phyloP scores from a whole-genome alignment of 2,329 filamentous ascomycete genomes.

The Fusarium torreyae region DNA sequence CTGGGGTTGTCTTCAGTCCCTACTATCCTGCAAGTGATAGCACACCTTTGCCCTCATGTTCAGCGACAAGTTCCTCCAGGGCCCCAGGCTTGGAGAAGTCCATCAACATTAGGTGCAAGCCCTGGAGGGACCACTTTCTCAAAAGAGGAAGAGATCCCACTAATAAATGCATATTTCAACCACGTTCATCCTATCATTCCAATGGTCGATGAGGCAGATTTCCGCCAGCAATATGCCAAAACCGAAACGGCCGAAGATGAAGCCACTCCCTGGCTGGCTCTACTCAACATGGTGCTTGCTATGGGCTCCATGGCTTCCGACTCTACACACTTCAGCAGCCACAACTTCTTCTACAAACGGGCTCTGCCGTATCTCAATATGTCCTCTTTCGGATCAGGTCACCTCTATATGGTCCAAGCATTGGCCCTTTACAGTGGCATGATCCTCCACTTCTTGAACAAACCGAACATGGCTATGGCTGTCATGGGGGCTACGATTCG shows the following conservation, averaged over 20 bases:
- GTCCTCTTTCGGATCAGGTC: constrained; percentile 72
- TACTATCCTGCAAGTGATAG: constrained; percentile 61
- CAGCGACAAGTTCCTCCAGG: constrained; percentile 58
- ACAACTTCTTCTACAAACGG: constrained; percentile 71
- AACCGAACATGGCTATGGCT: constrained; percentile 82
- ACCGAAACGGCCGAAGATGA: constrained; percentile 68
- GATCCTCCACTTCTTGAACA: constrained; percentile 83
- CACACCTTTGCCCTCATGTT: constrained; percentile 62
- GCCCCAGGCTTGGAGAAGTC: constrained; percentile 6
- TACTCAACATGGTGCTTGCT: constrained; percentile 83
- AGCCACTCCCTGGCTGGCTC: constrained; percentile 73
- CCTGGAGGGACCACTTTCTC: not conserved
- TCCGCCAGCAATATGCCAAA: constrained; percentile 57
- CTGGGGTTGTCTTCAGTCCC: constrained; percentile 76
- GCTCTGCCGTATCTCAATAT: constrained; percentile 77
- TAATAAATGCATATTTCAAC: constrained; percentile 77
- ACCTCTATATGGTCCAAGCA: constrained; percentile 78
- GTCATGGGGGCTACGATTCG: constrained; percentile 78
- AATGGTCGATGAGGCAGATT: constrained; percentile 80
- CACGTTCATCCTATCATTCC: constrained; percentile 80
- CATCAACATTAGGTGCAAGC: not conserved
- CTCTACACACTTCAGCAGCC: constrained; percentile 72
- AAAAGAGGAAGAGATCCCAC: not conserved
- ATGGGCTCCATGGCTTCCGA: constrained; percentile 80
- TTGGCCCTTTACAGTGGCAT: constrained; percentile 80